Evolutionary conservation across 2,329 filamentous ascomycete genomes (phyloP).

Genomic region (Fusarium cicatricum): DNA sequence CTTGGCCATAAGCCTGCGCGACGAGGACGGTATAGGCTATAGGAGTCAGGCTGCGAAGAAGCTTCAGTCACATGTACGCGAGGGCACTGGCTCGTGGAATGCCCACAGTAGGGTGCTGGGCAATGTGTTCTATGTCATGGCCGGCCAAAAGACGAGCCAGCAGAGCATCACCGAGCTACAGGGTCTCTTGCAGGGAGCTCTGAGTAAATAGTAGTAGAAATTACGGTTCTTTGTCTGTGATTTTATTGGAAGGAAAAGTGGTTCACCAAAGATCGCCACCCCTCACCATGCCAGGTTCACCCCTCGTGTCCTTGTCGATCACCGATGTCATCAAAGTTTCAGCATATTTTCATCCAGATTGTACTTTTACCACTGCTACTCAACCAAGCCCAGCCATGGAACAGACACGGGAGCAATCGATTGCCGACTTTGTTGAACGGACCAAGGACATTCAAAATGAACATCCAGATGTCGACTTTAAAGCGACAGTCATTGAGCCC

Average conservation of each 20-base stretch:
- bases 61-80: conserved; percentile 50
- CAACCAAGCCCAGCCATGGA: background rate
- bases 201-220: conserved; percentile 7
- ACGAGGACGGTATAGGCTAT: conserved; percentile 54
- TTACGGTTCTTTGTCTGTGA: background rate
- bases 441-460: conserved; percentile 22
- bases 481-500: conserved; percentile 23
- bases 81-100: conserved; percentile 51
- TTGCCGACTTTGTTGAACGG: conserved; percentile 23
- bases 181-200: conserved; percentile 23
- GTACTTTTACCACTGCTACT: background rate
- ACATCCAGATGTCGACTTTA: conserved; percentile 30
- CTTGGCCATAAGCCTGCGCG: conserved; percentile 67
- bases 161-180: conserved; percentile 40
- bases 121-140: conserved; percentile 68
- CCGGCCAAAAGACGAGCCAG: conserved; percentile 55
- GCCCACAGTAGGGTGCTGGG: conserved; percentile 64
- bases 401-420: conserved; percentile 30
- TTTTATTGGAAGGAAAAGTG: conserved; percentile 5
- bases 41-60: conserved; percentile 56
- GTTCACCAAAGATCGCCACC: background rate
- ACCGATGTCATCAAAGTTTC: background rate
- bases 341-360: background rate
- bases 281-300: background rate
- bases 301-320: background rate